phyloP scores from a whole-genome alignment of 169 alveolate genomes.

The Plasmodium chabaudi region DNA sequence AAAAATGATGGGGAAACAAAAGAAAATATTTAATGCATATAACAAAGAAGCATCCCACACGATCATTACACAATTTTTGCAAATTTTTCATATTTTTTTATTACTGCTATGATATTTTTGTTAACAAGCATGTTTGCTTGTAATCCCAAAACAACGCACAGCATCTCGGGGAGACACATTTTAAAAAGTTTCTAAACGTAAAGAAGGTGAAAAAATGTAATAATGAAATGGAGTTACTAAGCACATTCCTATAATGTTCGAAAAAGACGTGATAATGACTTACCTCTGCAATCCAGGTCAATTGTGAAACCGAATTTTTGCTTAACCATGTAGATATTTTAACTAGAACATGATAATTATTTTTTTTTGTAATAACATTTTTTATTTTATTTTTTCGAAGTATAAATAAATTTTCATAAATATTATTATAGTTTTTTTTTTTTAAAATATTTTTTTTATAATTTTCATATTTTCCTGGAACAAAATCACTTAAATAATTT shows the following conservation, averaged over 20 bases:
- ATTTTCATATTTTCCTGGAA: conserved; percentile 29
- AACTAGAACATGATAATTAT: conserved; percentile 23
- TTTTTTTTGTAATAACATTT: conserved; percentile 5
- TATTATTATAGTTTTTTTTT: conserved; percentile 2
- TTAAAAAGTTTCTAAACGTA: conserved; percentile 36
- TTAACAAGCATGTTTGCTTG: conserved; percentile 68
- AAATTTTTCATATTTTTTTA: neutral
- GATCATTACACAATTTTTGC: too few species aligned
- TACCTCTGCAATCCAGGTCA: conserved; percentile 68
- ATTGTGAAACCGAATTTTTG: conserved; percentile 52
- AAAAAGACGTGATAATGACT: too few species aligned
- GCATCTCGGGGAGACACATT: conserved; percentile 62
- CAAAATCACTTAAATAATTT: conserved; percentile 17
- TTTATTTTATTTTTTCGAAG: neutral
- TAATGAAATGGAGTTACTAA: neutral
- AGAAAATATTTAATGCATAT: neutral
- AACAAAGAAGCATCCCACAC: too few species aligned
- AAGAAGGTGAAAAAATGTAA: neutral
- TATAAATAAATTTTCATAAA: neutral
- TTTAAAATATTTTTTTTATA: conserved; percentile 7
- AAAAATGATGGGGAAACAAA: neutral
- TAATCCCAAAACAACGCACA: conserved; percentile 49
- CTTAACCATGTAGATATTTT: conserved; percentile 73
- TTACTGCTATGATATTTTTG: conserved; percentile 55
- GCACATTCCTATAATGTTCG: too few species aligned